These are phyloP conservation scores for Jamesozyma gamospora DNA, from an alignment of 805 yeast species.

Conservation along the genomic window DNA sequence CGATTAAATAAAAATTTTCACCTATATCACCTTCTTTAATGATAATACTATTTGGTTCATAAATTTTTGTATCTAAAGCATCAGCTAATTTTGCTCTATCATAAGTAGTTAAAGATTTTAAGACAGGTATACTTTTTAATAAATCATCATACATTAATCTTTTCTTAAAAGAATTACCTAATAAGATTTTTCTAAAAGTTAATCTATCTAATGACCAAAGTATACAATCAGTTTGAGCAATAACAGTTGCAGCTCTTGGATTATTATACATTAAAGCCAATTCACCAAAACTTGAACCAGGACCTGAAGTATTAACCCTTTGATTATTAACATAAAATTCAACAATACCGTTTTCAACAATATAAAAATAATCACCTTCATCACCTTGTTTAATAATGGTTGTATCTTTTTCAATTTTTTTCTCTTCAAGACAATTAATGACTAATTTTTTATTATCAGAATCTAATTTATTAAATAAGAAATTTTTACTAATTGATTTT, in stretches of 20 bases:
- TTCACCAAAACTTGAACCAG: conserved; percentile 92
- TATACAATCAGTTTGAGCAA: conserved; percentile 58
- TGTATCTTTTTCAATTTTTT: conserved; percentile 45
- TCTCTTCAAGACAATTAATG: conserved; percentile 74
- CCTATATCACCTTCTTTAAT: conserved; percentile 83
- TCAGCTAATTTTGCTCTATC: conserved; percentile 91
- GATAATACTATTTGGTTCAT: conserved; percentile 60
- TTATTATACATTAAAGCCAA: conserved; percentile 95
- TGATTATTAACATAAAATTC: conserved; percentile 60
- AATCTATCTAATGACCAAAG: conserved; percentile 91
- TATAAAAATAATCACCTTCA: conserved; percentile 16
- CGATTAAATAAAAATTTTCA: conserved; percentile 62
- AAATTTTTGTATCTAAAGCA: conserved; percentile 74
- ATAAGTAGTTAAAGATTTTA: conserved; percentile 59
- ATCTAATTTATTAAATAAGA: conserved; percentile 77
- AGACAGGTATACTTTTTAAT: conserved; percentile 75
- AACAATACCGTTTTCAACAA: conserved; percentile 48
- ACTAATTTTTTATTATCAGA: conserved; percentile 67
- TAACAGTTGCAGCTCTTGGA: conserved; percentile 93
- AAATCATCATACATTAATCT: conserved; percentile 85
- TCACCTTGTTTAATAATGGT: conserved; percentile 32
- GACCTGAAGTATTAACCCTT: conserved; percentile 63
- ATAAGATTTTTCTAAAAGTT: conserved; percentile 82
- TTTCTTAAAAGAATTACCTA: conserved; percentile 85
- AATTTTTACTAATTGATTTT: conserved; percentile 66